phyloP scores from a whole-genome alignment of 2,329 filamentous ascomycete species.

The Podosphaera aphanis region DNA sequence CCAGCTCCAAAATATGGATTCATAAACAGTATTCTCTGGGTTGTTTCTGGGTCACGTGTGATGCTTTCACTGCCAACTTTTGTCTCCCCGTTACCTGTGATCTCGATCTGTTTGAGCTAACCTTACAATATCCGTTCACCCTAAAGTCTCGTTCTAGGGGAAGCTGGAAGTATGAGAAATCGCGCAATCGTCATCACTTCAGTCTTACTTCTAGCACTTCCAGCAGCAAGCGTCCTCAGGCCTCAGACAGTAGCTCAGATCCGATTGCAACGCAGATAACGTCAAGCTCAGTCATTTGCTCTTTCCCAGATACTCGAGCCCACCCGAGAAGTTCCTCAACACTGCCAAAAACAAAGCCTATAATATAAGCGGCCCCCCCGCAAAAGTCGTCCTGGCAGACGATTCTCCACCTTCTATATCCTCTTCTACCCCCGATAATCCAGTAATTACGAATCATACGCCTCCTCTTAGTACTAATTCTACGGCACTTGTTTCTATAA shows the following conservation, averaged over 20 bases:
- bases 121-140: neutral
- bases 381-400: constrained; percentile 50
- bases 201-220: neutral
- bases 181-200: neutral
- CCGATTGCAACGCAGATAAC: neutral
- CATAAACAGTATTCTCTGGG: neutral
- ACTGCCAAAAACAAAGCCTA: neutral
- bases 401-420: constrained; percentile 28
- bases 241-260: neutral
- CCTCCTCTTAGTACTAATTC: constrained; percentile 24
- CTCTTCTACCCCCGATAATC: constrained; percentile 44
- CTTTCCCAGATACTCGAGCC: neutral
- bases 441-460: constrained; percentile 31
- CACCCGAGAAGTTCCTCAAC: neutral
- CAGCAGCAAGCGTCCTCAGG: neutral
- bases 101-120: neutral
- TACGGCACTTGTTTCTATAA: constrained; percentile 19
- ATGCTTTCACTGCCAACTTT: neutral
- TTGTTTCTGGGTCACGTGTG: neutral
- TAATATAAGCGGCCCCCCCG: constrained; percentile 22
- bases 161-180: neutral
- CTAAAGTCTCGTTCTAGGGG: neutral
- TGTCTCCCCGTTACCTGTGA: neutral
- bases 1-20: too few relatives aligned
- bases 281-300: neutral